Evolutionary conservation across 176 grass and related monocot genomes (phyloP), one percentile per base, ranked within the genome.

Genomic region (Cenchrus americanus): DNA sequence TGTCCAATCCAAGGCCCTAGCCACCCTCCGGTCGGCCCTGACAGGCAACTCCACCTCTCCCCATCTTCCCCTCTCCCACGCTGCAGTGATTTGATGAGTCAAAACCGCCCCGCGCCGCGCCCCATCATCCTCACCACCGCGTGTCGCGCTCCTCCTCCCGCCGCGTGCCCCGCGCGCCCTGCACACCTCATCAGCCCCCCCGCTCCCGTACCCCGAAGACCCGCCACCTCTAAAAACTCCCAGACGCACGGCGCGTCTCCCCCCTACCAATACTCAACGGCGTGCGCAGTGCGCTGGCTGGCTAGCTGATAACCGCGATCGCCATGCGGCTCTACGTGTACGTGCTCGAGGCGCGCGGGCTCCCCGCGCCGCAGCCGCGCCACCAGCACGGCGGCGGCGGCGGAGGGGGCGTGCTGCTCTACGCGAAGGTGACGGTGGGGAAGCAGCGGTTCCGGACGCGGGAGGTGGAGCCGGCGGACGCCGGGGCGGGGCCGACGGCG

Each of bases 401-500:
- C 43, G 43, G 42, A 6, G 42, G 42, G 7, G 42, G 15, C 26
- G 17, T 11, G 14, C 52, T 43, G 40, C 34, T 87, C 53, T 95
- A 95, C 87, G 95, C 82, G 58, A 86, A 91, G 86, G 61, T 94
- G 37, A 93, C 89, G 87, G 71, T 85, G 47, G 88, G 92, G 75
- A 90, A 68, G 79, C 84, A 89, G 82, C 72, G 91, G 77, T 76
- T 58, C 51, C 68, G 86, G 67, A 94, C 92, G 74, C 84, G 78
- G 69, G 84, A 60, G 81, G 84, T 85, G 86, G 84, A 69, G 73
- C 58, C 88, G 68, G 81, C 68, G 86, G 82, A 43, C 48, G 34
- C 84, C 84, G n/a, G 70, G 58, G 0, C 54, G 50, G 12, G 66
- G 66, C 55, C 62, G 49, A 46, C 54, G 6, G 71, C 80, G 21